A percentile compares a stretch with the other conserved stretches of the same genome.
Evolutionary conservation across 495 filamentous ascomycete species (phyloP).

Genomic region (Oidiodendron maius): DNA sequence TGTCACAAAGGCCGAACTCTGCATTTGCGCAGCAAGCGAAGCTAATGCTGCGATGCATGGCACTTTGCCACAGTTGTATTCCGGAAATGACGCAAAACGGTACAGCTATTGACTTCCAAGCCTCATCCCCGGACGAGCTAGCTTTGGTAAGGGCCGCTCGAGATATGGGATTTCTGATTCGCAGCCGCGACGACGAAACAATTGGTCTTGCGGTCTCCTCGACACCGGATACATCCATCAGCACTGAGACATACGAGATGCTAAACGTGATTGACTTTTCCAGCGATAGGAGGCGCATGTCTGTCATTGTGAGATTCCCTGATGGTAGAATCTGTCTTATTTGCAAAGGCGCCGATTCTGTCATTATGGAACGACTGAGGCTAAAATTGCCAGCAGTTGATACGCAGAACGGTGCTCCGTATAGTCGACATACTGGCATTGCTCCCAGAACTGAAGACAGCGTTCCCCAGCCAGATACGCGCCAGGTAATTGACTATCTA

Average conservation of each 20-base stretch:
- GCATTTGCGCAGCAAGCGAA: slow-evolving; percentile 72
- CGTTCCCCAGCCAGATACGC: slow-evolving; percentile 63
- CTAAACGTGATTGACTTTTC: slow-evolving; percentile 92
- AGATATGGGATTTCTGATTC: slow-evolving; percentile 76
- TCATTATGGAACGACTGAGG: slow-evolving; percentile 65
- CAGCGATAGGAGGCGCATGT: slow-evolving; percentile 88
- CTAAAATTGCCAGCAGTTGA: slow-evolving; percentile 70
- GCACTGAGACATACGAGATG: slow-evolving; percentile 64
- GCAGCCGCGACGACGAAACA: slow-evolving; percentile 54
- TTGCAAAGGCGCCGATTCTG: slow-evolving; percentile 87
- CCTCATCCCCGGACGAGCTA: slow-evolving; percentile 89
- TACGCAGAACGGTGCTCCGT: slow-evolving; percentile 65
- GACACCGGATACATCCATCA: slow-evolving; percentile 11
- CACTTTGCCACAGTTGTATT: slow-evolving; percentile 86
- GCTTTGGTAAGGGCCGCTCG: slow-evolving; percentile 82
- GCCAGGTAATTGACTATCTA: slow-evolving; percentile 81
- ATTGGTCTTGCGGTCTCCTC: slow-evolving; percentile 36
- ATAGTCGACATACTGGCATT: slow-evolving; percentile 63
- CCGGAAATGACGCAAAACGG: slow-evolving; percentile 62
- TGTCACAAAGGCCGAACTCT: slow-evolving; percentile 69
- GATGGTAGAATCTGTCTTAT: slow-evolving; percentile 80
- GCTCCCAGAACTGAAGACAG: slow-evolving; percentile 56
- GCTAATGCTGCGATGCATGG: slow-evolving; percentile 76
- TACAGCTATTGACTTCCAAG: slow-evolving; percentile 74
- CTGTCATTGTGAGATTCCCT: slow-evolving; percentile 80